Percentiles rank a stretch among this genome's conserved stretches.
Conservation (phyloP, 352 stramenopile species). For the Globisporangium heterothallicum region DNA sequence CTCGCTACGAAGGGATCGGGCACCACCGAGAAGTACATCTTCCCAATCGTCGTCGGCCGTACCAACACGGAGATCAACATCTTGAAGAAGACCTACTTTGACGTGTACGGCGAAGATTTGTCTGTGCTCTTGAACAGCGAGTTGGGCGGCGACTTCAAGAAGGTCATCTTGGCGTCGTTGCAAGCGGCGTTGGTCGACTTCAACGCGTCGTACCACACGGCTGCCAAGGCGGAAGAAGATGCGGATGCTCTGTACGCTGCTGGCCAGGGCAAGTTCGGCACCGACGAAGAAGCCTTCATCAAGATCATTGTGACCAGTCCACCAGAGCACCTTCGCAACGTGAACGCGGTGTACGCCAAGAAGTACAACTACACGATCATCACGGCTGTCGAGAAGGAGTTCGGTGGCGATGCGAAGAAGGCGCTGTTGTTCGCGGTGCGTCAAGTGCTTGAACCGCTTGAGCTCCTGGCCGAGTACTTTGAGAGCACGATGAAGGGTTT, state of each 20-base stretch:
- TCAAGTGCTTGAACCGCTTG: conserved; percentile 23
- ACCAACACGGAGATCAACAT: conserved; percentile 71
- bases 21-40: conserved; percentile 72
- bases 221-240: conserved; percentile 47
- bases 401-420: conserved; percentile 19
- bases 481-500: conserved; percentile 35
- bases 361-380: conserved; percentile 31
- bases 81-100: conserved; percentile 78
- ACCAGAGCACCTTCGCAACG: conserved; percentile 19
- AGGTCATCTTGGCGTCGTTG: conserved; percentile 62
- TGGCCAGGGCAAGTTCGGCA: conserved; percentile 62
- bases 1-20: conserved; percentile 61
- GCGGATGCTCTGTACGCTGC: conserved; percentile 64
- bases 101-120: conserved; percentile 55
- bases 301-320: conserved; percentile 25
- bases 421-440: conserved; percentile 26
- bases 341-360: conserved; percentile 23
- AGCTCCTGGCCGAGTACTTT: conserved; percentile 30
- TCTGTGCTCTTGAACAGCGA: conserved; percentile 51
- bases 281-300: conserved; percentile 37
- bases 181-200: conserved; percentile 50
- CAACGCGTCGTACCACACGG: conserved; percentile 52
- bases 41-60: conserved; percentile 55
- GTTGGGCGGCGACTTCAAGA: conserved; percentile 58
- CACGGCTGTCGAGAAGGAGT: conserved; percentile 30